A percentile compares a stretch with the other conserved stretches of the same genome.
phyloP scores from a whole-genome alignment of 208 protist species.

The Trypanosoma cruzi region DNA sequence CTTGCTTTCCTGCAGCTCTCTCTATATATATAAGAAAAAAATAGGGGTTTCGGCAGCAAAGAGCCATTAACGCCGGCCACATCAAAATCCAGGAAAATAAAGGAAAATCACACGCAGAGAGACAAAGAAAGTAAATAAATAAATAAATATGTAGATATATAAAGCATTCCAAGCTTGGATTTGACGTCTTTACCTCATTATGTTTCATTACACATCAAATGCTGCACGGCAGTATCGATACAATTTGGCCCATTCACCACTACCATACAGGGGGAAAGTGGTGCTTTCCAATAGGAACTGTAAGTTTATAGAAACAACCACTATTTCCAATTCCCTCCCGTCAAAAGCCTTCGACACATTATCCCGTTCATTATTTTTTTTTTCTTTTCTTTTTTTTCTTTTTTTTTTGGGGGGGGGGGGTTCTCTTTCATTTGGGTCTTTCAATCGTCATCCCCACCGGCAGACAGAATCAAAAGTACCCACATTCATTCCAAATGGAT shows the following conservation, averaged over 20 bases:
- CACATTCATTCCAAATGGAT: background rate
- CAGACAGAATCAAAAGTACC: background rate
- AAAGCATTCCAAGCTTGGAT: background rate
- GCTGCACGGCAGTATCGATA: background rate
- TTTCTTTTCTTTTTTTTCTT: background rate
- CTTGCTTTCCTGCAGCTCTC: background rate
- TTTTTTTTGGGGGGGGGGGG: too few species aligned
- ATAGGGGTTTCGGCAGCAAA: background rate
- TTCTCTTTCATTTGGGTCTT: background rate
- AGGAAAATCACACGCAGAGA: too few species aligned
- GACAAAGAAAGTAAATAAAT: constrained; percentile 1
- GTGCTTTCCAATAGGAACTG: background rate
- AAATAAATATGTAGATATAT: background rate
- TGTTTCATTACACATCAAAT: background rate
- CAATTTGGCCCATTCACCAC: background rate
- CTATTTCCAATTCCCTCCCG: background rate
- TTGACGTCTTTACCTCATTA: background rate
- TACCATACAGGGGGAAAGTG: background rate
- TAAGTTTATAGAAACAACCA: background rate
- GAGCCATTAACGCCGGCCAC: background rate
- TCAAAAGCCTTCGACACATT: too few species aligned
- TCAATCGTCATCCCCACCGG: background rate
- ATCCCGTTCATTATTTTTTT: background rate
- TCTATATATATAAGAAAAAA: background rate
- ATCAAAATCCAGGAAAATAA: background rate